phyloP scores from a whole-genome alignment of 768 basidiomycete species.

The Imleria badia region DNA sequence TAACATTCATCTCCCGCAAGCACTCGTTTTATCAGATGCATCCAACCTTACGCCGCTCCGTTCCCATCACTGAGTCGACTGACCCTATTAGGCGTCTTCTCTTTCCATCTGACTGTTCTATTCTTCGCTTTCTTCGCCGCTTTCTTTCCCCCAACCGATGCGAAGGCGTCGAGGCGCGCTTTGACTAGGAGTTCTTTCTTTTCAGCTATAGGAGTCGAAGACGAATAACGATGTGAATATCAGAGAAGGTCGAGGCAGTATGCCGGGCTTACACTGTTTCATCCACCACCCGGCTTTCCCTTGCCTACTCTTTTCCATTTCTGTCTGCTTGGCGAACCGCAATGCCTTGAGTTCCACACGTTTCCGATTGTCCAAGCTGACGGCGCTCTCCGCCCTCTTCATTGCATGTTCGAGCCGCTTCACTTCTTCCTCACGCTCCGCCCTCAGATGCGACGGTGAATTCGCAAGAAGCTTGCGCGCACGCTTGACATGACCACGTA shows the following conservation, averaged over 20 bases:
- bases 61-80: constrained; percentile 4
- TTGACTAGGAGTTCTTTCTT: constrained; percentile 71
- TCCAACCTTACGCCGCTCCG: constrained; percentile 27
- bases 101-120: constrained; percentile 10
- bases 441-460: constrained; percentile 58
- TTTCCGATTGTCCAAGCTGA: constrained; percentile 71
- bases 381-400: constrained; percentile 72
- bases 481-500: constrained; percentile 64
- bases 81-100: constrained; percentile 15
- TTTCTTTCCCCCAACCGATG: constrained; percentile 68
- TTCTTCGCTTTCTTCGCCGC: constrained; percentile 74
- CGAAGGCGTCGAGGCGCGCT: constrained; percentile 78
- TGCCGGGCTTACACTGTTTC: constrained; percentile 63
- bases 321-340: constrained; percentile 42
- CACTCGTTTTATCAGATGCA: no score
- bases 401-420: constrained; percentile 67
- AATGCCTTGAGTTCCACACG: constrained; percentile 72
- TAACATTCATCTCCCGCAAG: no score
- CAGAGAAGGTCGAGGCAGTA: background rate
- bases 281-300: constrained; percentile 87
- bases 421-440: constrained; percentile 67
- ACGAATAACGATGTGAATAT: constrained; percentile 1
- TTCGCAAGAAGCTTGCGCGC: constrained; percentile 63
- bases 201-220: constrained; percentile 51
- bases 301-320: constrained; percentile 57